Conservation (phyloP, 768 basidiomycete genomes). For the Leucocoprinus sp. region DNA sequence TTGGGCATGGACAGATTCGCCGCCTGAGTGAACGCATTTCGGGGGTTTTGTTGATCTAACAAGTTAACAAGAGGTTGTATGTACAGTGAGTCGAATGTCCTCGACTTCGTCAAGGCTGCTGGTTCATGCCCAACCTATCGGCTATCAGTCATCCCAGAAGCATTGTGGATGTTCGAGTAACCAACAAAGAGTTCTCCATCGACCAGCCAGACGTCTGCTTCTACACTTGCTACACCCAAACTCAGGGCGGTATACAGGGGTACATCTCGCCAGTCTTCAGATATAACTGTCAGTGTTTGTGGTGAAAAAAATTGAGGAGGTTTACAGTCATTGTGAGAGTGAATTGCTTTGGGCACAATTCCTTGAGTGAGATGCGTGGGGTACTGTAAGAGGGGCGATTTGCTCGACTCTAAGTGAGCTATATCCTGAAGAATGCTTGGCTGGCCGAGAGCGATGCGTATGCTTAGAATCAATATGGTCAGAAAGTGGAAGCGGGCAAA, state of each 20-base stretch:
- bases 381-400: constrained; percentile 32
- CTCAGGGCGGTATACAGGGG: constrained; percentile 41
- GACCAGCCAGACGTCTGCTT: constrained; percentile 44
- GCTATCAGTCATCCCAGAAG: background rate
- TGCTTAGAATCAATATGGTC: background rate
- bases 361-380: constrained; percentile 41
- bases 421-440: constrained; percentile 9
- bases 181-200: constrained; percentile 36
- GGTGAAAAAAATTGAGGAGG: background rate
- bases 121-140: constrained; percentile 37
- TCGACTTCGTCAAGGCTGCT: constrained; percentile 31
- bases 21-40: constrained; percentile 28
- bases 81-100: constrained; percentile 41
- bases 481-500: background rate
- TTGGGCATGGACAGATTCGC: constrained; percentile 30
- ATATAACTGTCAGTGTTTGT: background rate
- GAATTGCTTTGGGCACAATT: constrained; percentile 40
- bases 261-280: constrained; percentile 43
- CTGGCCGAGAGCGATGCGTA: background rate
- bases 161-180: constrained; percentile 1
- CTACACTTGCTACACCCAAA: constrained; percentile 41
- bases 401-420: constrained; percentile 21
- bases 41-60: constrained; percentile 33
- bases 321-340: constrained; percentile 50
- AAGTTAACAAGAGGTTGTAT: constrained; percentile 37